Evolutionary conservation across 2,329 filamentous ascomycete species (phyloP).

Genomic region (Lithohypha guttulata): DNA sequence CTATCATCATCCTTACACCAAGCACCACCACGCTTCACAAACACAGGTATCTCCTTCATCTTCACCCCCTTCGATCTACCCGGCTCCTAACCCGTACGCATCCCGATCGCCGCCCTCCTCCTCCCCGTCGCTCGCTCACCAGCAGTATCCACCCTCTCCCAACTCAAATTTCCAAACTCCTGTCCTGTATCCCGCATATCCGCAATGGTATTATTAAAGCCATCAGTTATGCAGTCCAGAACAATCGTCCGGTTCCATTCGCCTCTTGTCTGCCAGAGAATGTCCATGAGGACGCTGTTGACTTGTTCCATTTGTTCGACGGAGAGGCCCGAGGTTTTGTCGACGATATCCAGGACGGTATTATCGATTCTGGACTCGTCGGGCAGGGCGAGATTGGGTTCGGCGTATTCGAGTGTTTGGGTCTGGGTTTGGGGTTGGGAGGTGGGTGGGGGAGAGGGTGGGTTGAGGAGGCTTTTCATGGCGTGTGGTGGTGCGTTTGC

Average conservation of each 20-base stretch:
- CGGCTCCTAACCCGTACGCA: too few relatives aligned
- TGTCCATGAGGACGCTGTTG: conserved; percentile 80
- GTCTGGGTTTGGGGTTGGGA: conserved; percentile 7
- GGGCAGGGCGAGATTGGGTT: conserved; percentile 32
- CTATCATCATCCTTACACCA: too few relatives aligned
- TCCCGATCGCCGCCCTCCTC: too few relatives aligned
- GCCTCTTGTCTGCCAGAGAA: conserved; percentile 66
- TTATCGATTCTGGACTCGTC: conserved; percentile 43
- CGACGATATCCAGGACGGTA: conserved; percentile 54
- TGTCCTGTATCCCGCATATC: conserved; percentile 34
- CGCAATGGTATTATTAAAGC: conserved; percentile 59
- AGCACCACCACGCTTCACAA: too few relatives aligned
- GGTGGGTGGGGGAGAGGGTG: conserved; percentile 11
- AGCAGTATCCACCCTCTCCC: too few relatives aligned
- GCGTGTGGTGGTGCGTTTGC: too few relatives aligned
- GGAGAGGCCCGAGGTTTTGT: conserved; percentile 62
- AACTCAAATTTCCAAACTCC: conserved; percentile 16
- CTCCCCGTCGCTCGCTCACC: too few relatives aligned
- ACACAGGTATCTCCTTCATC: too few relatives aligned
- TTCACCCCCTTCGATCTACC: too few relatives aligned
- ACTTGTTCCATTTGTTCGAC: conserved; percentile 95
- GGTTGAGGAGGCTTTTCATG: conserved; percentile 19
- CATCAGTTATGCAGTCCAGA: conserved; percentile 48
- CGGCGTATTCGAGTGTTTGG: conserved; percentile 6
- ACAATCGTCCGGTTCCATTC: conserved; percentile 79